Evolutionary conservation across 2,329 filamentous ascomycete genomes (phyloP).

Genomic region (Penicillium crustosum): DNA sequence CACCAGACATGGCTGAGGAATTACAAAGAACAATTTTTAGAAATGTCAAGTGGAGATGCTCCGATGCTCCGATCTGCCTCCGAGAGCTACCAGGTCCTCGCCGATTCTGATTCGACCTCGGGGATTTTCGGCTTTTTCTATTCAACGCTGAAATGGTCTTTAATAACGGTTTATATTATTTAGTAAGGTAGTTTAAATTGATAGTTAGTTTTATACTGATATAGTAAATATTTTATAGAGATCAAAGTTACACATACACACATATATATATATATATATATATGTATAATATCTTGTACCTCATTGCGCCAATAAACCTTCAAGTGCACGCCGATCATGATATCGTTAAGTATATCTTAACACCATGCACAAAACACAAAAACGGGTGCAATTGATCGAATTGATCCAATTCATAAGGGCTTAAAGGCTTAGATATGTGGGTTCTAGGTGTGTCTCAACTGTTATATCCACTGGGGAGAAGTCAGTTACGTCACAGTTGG

Average conservation of each 20-base stretch:
- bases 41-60: conserved; percentile 20
- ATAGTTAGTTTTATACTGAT: no score
- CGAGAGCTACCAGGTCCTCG: conserved; percentile 6
- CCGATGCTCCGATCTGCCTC: conserved; percentile 21
- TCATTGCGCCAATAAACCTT: not conserved
- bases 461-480: conserved; percentile 1
- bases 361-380: not conserved
- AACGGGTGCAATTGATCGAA: not conserved
- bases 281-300: not conserved
- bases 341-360: not conserved
- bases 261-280: no score
- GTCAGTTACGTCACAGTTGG: conserved; percentile 28
- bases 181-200: not conserved
- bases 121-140: conserved; percentile 16
- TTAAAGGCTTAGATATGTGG: not conserved
- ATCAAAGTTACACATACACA: not conserved
- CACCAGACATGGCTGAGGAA: conserved; percentile 30
- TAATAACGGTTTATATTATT: not conserved
- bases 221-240: not conserved
- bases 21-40: conserved; percentile 19
- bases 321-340: not conserved
- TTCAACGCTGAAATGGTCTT: not conserved
- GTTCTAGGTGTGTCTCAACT: not conserved
- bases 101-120: conserved; percentile 9
- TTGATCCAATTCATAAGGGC: not conserved